Percentiles rank a stretch among this genome's conserved stretches.
phyloP scores from a whole-genome alignment of 2,329 filamentous ascomycete genomes.

The Diplodia intermedia region DNA sequence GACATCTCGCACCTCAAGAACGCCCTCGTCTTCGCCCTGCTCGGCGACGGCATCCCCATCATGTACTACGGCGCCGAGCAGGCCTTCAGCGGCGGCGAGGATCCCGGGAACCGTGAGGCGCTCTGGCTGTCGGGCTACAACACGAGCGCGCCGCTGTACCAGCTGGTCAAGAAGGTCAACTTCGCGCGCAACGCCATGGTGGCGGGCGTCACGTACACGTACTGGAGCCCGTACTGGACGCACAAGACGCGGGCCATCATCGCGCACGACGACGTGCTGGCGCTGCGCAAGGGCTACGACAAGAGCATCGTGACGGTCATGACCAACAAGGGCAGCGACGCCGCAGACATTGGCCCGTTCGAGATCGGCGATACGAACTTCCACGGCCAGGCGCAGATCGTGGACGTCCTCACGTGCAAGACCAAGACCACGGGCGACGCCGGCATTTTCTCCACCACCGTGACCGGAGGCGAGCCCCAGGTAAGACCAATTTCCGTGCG shows the following conservation, averaged over 20 bases:
- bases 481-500: background rate
- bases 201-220: background rate
- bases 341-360: slow-evolving; percentile 9
- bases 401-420: slow-evolving; percentile 11
- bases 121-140: slow-evolving; percentile 49
- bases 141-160: slow-evolving; percentile 35
- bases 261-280: slow-evolving; percentile 5
- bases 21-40: slow-evolving; percentile 48
- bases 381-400: slow-evolving; percentile 21
- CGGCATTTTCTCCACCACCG: slow-evolving; percentile 1
- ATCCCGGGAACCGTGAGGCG: slow-evolving; percentile 51
- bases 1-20: slow-evolving; percentile 49
- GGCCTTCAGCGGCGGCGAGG: slow-evolving; percentile 46
- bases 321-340: slow-evolving; percentile 3
- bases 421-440: slow-evolving; percentile 16
- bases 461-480: slow-evolving; percentile 18
- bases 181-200: slow-evolving; percentile 25
- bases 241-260: slow-evolving; percentile 18
- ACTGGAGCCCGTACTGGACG: slow-evolving; percentile 25
- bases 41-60: slow-evolving; percentile 50
- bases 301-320: slow-evolving; percentile 17
- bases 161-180: slow-evolving; percentile 26
- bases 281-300: slow-evolving; percentile 19
- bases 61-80: slow-evolving; percentile 52
- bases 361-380: slow-evolving; percentile 29